Conservation (phyloP, 2,329 filamentous ascomycete genomes). For the Alternaria metachromatica region DNA sequence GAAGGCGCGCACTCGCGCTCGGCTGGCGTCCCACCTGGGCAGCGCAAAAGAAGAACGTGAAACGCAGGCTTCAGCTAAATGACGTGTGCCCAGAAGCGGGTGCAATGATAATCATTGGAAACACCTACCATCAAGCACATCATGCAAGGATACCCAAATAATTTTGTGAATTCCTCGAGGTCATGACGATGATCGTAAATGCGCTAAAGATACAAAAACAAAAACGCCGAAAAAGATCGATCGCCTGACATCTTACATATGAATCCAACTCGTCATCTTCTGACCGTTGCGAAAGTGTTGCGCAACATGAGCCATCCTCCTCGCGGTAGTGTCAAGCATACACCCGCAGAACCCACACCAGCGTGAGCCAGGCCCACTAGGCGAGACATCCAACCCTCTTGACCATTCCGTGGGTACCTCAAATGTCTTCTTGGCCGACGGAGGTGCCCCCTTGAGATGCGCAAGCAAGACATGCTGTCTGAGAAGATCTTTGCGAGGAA, state of each 20-base stretch:
- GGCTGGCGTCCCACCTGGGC: not conserved
- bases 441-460: conserved; percentile 6
- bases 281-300: conserved; percentile 15
- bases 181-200: not conserved
- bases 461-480: conserved; percentile 20
- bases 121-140: rapidly evolving
- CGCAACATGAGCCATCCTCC: conserved; percentile 22
- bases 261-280: conserved; percentile 11
- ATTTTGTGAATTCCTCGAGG: not conserved
- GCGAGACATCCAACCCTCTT: not conserved
- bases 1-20: not conserved
- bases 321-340: not conserved
- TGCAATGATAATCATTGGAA: rapidly evolving
- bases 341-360: conserved; percentile 28
- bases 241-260: too few relatives aligned
- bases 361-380: conserved; percentile 5
- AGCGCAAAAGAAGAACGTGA: not conserved
- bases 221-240: not conserved
- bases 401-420: conserved; percentile 11
- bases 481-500: conserved; percentile 20
- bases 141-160: rapidly evolving
- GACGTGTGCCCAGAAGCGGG: rapidly evolving
- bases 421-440: not conserved
- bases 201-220: not conserved
- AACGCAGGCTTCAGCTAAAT: not conserved